phyloP scores from a whole-genome alignment of 331 rosid genomes.

The Prunus yedoensis region DNA sequence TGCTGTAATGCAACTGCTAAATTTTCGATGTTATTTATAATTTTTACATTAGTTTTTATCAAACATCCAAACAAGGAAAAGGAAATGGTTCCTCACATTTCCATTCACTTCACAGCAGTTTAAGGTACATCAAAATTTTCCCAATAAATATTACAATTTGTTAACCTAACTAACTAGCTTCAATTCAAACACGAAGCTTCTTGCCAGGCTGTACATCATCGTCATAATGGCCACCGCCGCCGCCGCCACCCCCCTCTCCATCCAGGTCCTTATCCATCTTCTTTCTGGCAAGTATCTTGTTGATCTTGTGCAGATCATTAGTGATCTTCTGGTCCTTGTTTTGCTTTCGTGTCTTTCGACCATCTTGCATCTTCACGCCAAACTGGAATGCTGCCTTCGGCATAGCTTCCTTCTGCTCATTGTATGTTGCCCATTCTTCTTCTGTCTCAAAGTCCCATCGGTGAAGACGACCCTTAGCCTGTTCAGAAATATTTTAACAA shows the following conservation, averaged over 20 bases:
- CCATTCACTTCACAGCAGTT: neutral
- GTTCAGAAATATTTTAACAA: slow-evolving; percentile 30
- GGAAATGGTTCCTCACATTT: neutral
- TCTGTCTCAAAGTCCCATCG: slow-evolving; percentile 99
- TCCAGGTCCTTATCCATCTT: slow-evolving; percentile 71
- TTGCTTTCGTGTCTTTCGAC: slow-evolving; percentile 92
- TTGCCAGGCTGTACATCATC: slow-evolving; percentile 84
- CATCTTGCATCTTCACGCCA: slow-evolving; percentile 99
- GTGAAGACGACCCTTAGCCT: slow-evolving; percentile 99
- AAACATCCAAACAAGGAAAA: neutral
- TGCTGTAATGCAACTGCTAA: too few relatives aligned
- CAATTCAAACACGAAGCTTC: slow-evolving; percentile 75
- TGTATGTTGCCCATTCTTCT: slow-evolving; percentile 99
- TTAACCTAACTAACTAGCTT: slow-evolving; percentile 10
- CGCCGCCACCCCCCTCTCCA: slow-evolving; percentile 50
- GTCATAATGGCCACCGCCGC: slow-evolving; percentile 31
- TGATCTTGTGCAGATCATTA: slow-evolving; percentile 93
- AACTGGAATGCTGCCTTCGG: slow-evolving; percentile 99
- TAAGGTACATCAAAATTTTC: neutral
- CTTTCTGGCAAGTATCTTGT: slow-evolving; percentile 90
- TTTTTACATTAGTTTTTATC: neutral
- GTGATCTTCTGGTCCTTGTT: slow-evolving; percentile 97
- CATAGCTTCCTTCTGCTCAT: slow-evolving; percentile 99
- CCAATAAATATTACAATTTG: neutral
- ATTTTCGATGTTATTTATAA: neutral